Evolutionary conservation across 2,329 filamentous ascomycete species (phyloP).

Genomic region (Teratosphaeria epicoccoides): DNA sequence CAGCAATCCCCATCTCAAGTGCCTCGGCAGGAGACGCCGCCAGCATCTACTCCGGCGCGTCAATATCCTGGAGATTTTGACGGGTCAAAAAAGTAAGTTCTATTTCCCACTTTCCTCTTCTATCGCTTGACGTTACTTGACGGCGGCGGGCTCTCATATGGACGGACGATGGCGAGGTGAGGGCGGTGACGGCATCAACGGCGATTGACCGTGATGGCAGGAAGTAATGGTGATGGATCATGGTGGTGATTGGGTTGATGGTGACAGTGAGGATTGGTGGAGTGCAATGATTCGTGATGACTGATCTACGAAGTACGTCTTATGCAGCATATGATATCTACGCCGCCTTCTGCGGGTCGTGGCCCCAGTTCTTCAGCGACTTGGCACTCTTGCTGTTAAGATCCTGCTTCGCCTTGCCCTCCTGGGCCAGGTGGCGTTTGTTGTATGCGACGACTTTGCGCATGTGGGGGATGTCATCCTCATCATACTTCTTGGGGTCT

Average conservation of each 20-base stretch:
- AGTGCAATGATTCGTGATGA: too few species aligned
- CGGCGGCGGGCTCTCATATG: background rate
- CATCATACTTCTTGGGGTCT: conserved; percentile 45
- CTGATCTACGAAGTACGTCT: background rate
- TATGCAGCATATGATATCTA: background rate
- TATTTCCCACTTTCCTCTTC: background rate
- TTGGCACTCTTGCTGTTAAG: conserved; percentile 38
- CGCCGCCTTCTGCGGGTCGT: conserved; percentile 17
- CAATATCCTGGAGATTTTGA: too few species aligned
- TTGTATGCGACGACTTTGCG: conserved; percentile 51
- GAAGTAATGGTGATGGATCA: background rate
- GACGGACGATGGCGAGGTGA: background rate
- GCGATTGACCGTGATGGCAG: too few species aligned
- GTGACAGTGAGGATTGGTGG: background rate
- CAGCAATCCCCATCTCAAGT: too few species aligned
- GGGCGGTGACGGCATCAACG: background rate
- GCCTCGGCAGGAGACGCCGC: too few species aligned
- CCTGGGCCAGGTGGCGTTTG: conserved; percentile 57
- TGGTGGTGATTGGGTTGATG: background rate
- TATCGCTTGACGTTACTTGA: background rate
- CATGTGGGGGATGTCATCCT: conserved; percentile 42
- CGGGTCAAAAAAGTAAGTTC: background rate
- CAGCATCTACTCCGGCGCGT: too few species aligned
- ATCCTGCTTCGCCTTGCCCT: conserved; percentile 47
- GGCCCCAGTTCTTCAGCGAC: conserved; percentile 47